Evolutionary conservation across 306 rosid genomes (phyloP).

Genomic region (Oxytropis ochrocephala): DNA sequence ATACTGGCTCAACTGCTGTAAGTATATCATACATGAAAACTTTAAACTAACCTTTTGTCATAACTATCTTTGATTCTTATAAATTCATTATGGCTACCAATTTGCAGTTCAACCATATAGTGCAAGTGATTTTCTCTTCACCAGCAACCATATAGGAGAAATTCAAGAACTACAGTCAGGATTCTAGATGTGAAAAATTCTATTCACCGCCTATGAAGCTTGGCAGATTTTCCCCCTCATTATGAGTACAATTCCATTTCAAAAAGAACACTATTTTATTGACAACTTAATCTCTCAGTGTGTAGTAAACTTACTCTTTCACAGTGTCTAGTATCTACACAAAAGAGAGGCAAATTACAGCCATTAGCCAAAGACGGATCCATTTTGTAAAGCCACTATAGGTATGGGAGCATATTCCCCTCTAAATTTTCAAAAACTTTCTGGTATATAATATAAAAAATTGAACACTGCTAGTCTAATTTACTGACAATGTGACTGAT

Average conservation of each 20-base stretch:
- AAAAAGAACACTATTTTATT: constrained; percentile 17
- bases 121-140: constrained; percentile 75
- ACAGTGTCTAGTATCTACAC: no score
- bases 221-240: constrained; percentile 69
- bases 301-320: no score
- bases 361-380: no score
- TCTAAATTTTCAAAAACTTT: no score
- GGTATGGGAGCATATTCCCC: no score
- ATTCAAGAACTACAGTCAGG: constrained; percentile 44
- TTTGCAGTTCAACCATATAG: constrained; percentile 62
- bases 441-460: no score
- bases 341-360: no score
- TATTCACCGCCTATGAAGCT: constrained; percentile 63
- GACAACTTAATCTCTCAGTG: background rate
- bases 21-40: constrained; percentile 11
- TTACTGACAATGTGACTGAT: no score
- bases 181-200: constrained; percentile 59
- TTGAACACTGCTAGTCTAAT: no score
- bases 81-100: background rate
- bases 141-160: constrained; percentile 85
- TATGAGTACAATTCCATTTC: no score
- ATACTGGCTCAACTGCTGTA: constrained; percentile 53
- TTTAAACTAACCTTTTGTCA: background rate
- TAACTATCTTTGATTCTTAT: background rate
- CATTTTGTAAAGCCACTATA: no score